These are phyloP conservation scores for Penicillium janthinellum DNA, from an alignment of 2,329 filamentous ascomycete genomes.

Conservation along the genomic window DNA sequence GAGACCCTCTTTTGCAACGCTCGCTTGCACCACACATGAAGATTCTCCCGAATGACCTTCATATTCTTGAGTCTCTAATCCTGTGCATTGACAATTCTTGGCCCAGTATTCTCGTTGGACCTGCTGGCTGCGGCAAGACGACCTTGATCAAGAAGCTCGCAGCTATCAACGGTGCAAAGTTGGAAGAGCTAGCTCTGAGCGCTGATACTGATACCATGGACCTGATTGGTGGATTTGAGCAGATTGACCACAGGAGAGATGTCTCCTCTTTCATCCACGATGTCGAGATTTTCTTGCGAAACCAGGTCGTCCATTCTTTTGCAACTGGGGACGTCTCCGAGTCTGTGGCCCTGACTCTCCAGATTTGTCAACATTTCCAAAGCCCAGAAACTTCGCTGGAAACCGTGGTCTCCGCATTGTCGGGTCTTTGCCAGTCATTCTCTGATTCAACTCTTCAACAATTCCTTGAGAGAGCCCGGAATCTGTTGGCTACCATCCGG, in stretches of 20 bases:
- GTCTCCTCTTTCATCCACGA: conserved; percentile 63
- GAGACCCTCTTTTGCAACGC: conserved; percentile 53
- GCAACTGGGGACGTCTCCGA: conserved; percentile 26
- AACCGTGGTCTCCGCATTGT: conserved; percentile 33
- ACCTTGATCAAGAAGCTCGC: conserved; percentile 77
- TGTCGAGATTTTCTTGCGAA: conserved; percentile 56
- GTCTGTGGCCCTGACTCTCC: conserved; percentile 30
- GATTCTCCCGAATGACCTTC: conserved; percentile 52
- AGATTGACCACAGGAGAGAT: conserved; percentile 78
- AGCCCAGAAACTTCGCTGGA: conserved; percentile 33
- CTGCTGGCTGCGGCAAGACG: conserved; percentile 86
- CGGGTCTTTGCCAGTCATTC: conserved; percentile 45
- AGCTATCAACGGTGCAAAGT: conserved; percentile 70
- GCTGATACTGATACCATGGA: conserved; percentile 97
- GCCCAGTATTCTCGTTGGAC: conserved; percentile 84
- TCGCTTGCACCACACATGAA: conserved; percentile 36
- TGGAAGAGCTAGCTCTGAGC: conserved; percentile 86
- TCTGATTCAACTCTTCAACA: conserved; percentile 50
- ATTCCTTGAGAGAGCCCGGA: conserved; percentile 53
- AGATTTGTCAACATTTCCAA: conserved; percentile 37
- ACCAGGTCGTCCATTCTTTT: conserved; percentile 36
- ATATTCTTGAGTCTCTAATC: conserved; percentile 81
- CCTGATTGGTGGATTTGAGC: conserved; percentile 93
- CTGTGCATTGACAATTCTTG: conserved; percentile 83
- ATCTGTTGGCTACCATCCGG: conserved; percentile 56